Evolutionary conservation across 176 grass and related monocot genomes (phyloP).

Genomic region (Poa pratensis): DNA sequence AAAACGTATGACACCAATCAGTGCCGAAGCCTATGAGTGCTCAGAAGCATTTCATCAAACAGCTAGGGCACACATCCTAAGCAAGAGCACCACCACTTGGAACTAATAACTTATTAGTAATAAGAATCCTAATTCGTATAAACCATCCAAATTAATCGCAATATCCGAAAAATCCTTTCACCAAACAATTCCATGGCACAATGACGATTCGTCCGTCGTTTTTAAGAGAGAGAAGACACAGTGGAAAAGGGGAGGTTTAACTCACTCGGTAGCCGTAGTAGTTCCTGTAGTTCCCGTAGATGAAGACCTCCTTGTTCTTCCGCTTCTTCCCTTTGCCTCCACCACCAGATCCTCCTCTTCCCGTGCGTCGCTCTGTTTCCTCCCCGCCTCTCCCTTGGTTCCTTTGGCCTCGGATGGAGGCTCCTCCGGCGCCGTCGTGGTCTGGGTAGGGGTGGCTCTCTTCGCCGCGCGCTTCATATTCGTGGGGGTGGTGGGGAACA

Average conservation of each 20-base stretch:
- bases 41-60: constrained; percentile 27
- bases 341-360: background rate
- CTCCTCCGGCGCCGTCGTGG: constrained; percentile 32
- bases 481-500: background rate
- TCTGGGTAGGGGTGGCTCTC: constrained; percentile 10
- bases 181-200: constrained; percentile 5
- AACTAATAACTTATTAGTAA: background rate
- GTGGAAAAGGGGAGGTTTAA: background rate
- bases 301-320: constrained; percentile 64
- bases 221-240: background rate
- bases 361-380: constrained; percentile 14
- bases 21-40: background rate
- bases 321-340: constrained; percentile 43
- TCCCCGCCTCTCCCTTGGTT: background rate
- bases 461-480: constrained; percentile 12
- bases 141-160: background rate
- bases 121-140: background rate
- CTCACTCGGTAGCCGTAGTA: constrained; percentile 94
- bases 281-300: constrained; percentile 95
- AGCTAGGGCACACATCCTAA: background rate
- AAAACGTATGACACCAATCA: background rate
- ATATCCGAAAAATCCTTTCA: background rate
- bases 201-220: background rate
- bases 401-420: constrained; percentile 26
- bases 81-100: background rate